Evolutionary conservation across 805 yeast species (phyloP), one percentile per base, ranked within the genome.

Genomic region (Sungouiella blattae): DNA sequence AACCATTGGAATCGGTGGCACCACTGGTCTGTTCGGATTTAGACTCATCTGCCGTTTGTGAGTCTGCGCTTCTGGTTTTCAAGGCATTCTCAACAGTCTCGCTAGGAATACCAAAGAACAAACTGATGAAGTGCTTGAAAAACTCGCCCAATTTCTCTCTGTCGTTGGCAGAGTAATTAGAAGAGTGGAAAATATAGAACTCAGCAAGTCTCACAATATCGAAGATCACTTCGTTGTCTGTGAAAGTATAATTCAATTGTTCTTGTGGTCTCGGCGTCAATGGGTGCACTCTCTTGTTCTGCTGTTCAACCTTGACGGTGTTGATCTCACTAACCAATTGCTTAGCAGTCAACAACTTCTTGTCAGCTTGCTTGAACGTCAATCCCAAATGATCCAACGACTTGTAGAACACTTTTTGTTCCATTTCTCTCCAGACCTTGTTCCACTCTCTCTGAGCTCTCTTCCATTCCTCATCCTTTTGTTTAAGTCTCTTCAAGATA

Each of bases 401-500:
- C 60, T 93, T 93, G 68, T 80, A 87, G 58, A 85, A 89, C 0
- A 88, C 95, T 52, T 87, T 89, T 55, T 89, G 96, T 60, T 93
- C 98, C 64, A 94, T 80, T 62, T 91, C 98, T 55, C 99, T 80
- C 99, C 99, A 93, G 11, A 88, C 95, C 57, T 91, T 91, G 63
- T 91, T 91, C 98, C 98, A 93, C 58, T 93, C 98, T 51, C 98
- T 78, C 53, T 91, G 98, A 2, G 96, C 89, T 43, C 96, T 78
- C 60, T 87, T 85, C 99, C 99, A 93, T 62, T 93, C 98, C 62
- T 93, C 98, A 57, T 93, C 98, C 62, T 93, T 93, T 62, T 93
- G 98, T 62, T 93, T 93, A 57, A 93, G 75, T 54, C 99, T 78
- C 49, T 83, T 86, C 59, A 93, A 69, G 11, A 93, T 94, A 39